Evolutionary conservation across 331 rosid species (phyloP).

Genomic region (Quercus tomentella): DNA sequence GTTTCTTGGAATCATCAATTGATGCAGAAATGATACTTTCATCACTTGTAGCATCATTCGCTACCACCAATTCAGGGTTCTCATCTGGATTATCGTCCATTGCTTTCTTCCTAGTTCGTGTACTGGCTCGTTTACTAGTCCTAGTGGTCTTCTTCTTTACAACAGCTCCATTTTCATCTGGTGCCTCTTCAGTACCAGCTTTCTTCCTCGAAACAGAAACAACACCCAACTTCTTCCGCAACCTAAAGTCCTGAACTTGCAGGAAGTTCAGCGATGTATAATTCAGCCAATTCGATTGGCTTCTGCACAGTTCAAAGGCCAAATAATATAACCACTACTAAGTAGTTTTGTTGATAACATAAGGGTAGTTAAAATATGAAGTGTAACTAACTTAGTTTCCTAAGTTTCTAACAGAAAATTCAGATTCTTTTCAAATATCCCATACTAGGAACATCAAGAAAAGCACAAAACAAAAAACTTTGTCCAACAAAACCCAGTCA

Average conservation of each 20-base stretch:
- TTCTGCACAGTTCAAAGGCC: slow-evolving; percentile 44
- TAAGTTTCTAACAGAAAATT: slow-evolving; percentile 9
- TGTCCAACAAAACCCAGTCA: background rate
- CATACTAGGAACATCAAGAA: background rate
- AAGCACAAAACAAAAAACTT: background rate
- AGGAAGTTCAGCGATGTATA: slow-evolving; percentile 31
- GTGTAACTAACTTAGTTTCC: slow-evolving; percentile 3
- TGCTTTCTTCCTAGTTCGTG: slow-evolving; percentile 47
- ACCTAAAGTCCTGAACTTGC: slow-evolving; percentile 43
- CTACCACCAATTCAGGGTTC: slow-evolving; percentile 27
- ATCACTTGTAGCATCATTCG: slow-evolving; percentile 35
- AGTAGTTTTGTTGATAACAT: background rate
- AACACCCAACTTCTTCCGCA: slow-evolving; percentile 46
- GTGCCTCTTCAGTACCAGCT: slow-evolving; percentile 34
- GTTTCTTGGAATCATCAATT: slow-evolving; percentile 45
- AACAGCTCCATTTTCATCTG: slow-evolving; percentile 47
- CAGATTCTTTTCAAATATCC: background rate
- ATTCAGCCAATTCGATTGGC: slow-evolving; percentile 37
- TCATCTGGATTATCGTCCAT: slow-evolving; percentile 27
- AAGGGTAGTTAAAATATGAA: background rate
- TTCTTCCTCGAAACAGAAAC: slow-evolving; percentile 65
- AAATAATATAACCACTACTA: slow-evolving; percentile 18
- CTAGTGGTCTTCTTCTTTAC: slow-evolving; percentile 50
- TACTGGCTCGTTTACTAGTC: slow-evolving; percentile 32
- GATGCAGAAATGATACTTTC: slow-evolving; percentile 33